Evolutionary conservation across 805 yeast species (phyloP), one percentile per base, ranked within the genome.

Genomic region (Cyberlindnera japonica): DNA sequence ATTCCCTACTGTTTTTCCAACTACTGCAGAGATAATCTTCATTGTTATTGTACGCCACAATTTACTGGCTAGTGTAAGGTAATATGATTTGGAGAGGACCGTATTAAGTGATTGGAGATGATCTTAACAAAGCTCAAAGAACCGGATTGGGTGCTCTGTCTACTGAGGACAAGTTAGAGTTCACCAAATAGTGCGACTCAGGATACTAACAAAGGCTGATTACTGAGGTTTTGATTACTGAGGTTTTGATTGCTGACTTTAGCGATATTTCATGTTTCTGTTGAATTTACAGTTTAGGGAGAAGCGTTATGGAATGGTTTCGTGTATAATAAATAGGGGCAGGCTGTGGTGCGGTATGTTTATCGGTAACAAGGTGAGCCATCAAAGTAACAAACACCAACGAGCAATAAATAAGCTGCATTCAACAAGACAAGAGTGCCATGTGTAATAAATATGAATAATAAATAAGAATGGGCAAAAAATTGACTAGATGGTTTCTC

Each of bases 1-100:
- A 36, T 54, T 54, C 50, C 59, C 59, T 37, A 50, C 58, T 3
- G 41, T 38, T 0, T 15, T 27, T 20, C 59, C 59, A 29, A 54
- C 50, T 9, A 33, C 35, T 32, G 43, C 54, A 5, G 51, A 51
- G 10, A 49, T 55, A n/a, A 33, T 53, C 20, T 51, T 49, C 33
- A 44, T 52, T 27, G 58, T 52, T 7, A 37, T 55, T 25, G 43
- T 53, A 50, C 31, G 49, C 59, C 10, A 41, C 51, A 0, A 39
- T 50, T 25, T 48, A 52, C 17, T 55, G 54, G 49, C 33, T 49
- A 24, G 42, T 52, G 18, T 57, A 55, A 35, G 59, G 58, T 18
- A 40, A 43, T 14, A 53, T 50, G 47, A 53, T 57, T 3, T 55
- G 41, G 28, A 45, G 44, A 22, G 59, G 59, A 19, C 59, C 58